Base-by-base conservation (phyloP, 2,329 filamentous ascomycete species). In the Emmonsia crescens region DNA sequence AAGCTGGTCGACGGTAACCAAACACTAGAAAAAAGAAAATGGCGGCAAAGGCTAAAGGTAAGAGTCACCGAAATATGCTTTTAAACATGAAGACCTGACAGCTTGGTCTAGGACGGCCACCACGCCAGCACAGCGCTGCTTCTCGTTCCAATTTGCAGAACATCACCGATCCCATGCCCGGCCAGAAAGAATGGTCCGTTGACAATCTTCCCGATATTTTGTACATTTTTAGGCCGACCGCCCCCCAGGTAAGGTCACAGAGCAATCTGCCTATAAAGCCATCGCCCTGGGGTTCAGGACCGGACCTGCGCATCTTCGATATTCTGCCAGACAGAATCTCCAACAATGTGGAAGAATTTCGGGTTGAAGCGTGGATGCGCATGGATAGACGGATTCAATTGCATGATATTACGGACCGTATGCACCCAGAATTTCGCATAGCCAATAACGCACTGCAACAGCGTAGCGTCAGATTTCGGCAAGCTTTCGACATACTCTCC, bases 361-460 rank as follows among this genome's bases (percentile, higher is more conserved):
- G 71, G 2, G 70, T 70, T 38, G 72, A 74, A 48, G 68, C 72
- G 9, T 74, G 72, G 72, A 63, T 68, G 60, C 67, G 72, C 3
- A 57, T 71, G 1, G 72, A 74, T 59, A 56, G 63, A 8, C 66
- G 70, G 3, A 70, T 73, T 57, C 61, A 59, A 8, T 63, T 71
- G 8, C 54, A 63, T 5, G 72, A 73, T 55, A 72, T 74, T 36
- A 65, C 63, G 0, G 66, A 66, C 10, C 61, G 72, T 1, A 73
- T 74, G 71, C 61, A 65, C 27, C 63, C 64, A 0, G 62, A 63
- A 0, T 68, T 65, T 16, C 54, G 63, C 6, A 62, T 69, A 2
- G 61, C 58, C 0, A 48, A 59, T 1, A 73, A 73, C 27, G 65
- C 69, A 10, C 59, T 74, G 1, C 70, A 73, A 61, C 70, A 71